phyloP scores from a whole-genome alignment of 768 basidiomycete species.

The Mycena chlorophos region DNA sequence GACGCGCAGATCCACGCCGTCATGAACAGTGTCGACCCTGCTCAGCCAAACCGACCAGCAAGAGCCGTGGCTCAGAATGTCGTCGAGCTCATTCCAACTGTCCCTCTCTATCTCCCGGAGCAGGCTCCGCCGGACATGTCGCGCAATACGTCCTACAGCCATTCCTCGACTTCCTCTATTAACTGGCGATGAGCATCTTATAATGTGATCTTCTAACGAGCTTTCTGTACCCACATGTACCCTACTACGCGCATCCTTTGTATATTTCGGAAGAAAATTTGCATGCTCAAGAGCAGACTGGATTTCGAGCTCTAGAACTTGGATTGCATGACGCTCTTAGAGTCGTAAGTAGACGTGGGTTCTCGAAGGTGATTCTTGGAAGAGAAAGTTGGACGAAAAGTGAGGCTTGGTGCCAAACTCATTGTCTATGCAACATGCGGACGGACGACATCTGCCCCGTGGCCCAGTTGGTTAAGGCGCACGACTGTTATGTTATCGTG shows the following conservation, averaged over 20 bases:
- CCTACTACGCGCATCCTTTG: slow-evolving; percentile 18
- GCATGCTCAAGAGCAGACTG: too few relatives aligned
- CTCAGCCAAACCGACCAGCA: slow-evolving; percentile 34
- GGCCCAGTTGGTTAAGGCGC: neutral
- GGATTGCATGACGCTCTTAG: too few relatives aligned
- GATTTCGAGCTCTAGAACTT: too few relatives aligned
- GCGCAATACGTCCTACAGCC: slow-evolving; percentile 17
- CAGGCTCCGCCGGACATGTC: slow-evolving; percentile 8
- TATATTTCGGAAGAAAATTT: slow-evolving; percentile 5
- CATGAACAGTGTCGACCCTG: slow-evolving; percentile 61
- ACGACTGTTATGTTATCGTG: neutral
- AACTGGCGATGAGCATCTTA: slow-evolving; percentile 21
- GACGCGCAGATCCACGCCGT: slow-evolving; percentile 86
- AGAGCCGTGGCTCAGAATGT: slow-evolving; percentile 68
- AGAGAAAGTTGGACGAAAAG: too few relatives aligned
- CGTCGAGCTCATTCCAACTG: slow-evolving; percentile 74
- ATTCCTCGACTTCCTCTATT: slow-evolving; percentile 17
- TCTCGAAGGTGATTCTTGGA: too few relatives aligned
- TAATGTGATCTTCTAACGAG: slow-evolving; percentile 7
- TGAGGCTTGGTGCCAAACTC: too few relatives aligned
- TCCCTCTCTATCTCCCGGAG: slow-evolving; percentile 62
- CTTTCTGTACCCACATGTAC: slow-evolving; percentile 18
- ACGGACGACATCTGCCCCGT: neutral
- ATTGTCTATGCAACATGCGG: too few relatives aligned
- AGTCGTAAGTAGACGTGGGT: too few relatives aligned